Percentiles rank a stretch among this genome's conserved stretches.
Evolutionary conservation across 1,284 basidiomycete species (phyloP).

Genomic region (Cryptococcus amylolentus): DNA sequence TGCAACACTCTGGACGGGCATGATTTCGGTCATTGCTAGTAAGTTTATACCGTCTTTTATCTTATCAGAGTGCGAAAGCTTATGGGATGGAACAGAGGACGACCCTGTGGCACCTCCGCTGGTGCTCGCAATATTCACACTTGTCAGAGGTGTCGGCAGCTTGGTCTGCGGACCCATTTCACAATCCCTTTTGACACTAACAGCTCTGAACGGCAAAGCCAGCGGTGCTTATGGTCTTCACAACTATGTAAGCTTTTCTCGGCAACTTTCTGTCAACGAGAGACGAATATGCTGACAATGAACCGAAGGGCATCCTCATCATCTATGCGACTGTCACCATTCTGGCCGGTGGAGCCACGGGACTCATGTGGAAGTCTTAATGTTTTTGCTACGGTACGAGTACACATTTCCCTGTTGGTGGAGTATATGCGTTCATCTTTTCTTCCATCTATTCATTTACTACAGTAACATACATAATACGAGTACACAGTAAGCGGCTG

Average conservation of each 20-base stretch:
- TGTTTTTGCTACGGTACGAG: too few relatives aligned
- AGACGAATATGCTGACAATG: background rate
- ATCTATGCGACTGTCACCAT: conserved; percentile 5
- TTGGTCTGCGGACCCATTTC: conserved; percentile 42
- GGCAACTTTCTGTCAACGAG: background rate
- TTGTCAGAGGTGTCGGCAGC: conserved; percentile 42
- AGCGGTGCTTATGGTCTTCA: conserved; percentile 40
- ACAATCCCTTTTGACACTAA: conserved; percentile 27
- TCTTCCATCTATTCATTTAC: too few relatives aligned
- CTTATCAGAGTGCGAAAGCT: background rate
- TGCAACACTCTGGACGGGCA: conserved; percentile 31
- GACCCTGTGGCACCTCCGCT: conserved; percentile 24
- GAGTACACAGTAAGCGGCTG: too few relatives aligned
- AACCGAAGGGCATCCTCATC: conserved; percentile 1
- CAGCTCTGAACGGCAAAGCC: conserved; percentile 17
- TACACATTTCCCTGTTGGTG: too few relatives aligned
- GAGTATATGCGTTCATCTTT: too few relatives aligned
- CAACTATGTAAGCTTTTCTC: conserved; percentile 27
- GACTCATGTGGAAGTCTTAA: background rate
- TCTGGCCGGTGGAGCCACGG: conserved; percentile 1
- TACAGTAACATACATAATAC: too few relatives aligned
- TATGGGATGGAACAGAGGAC: conserved; percentile 25
- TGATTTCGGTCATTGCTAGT: conserved; percentile 32
- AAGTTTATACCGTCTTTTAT: conserved; percentile 4
- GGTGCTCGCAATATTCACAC: conserved; percentile 40